Evolutionary conservation across 495 filamentous ascomycete genomes (phyloP), one percentile per base, ranked within the genome.

Genomic region (Tricharina praecox): DNA sequence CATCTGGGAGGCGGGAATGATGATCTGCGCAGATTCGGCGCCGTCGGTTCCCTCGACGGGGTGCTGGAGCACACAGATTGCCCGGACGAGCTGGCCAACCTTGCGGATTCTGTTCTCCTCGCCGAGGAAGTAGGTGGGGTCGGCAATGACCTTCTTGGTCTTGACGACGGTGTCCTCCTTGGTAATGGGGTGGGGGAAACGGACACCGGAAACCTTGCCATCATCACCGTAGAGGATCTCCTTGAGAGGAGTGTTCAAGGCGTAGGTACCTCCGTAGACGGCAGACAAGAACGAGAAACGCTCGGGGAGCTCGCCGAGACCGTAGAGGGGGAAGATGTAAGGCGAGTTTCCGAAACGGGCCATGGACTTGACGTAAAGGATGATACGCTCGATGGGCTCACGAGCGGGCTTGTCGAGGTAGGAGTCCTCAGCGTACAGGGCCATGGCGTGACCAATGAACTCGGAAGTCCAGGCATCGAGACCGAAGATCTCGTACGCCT

Each of bases 261-360:
- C 96, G 67, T 99, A 96, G 15, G 90, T 96, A 54, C 92, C 92
- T 53, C 92, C 92, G 63, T 96, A 94, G 66, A 96, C 94, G 59
- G 90, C 90, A 9, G 86, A 93, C 26, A 96, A 72, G 61, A 92
- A 88, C 38, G 90, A 93, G 62, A 99, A 99, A 45, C 92, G 88
- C 70, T 99, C 92, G 21, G 90, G 90, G 28, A 99, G 77, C 68
- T 99, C 90, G 58, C 92, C 90, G 19, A 99, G 75, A 49, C 90
- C 90, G 66, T 99, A 95, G 10, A 95, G 80, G 16, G 90, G 90
- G 69, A 96, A 99, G 68, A 99, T 96, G 68, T 99, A 99, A 13
- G 90, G 90, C 16, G 87, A 94, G 67, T 94, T 96, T 62, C 90
- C 90, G 66, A 96, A 96, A 51, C 92, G 79, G 28, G 90, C 85